phyloP scores from a whole-genome alignment of 306 rosid species.

The Quercus engelmannii region DNA sequence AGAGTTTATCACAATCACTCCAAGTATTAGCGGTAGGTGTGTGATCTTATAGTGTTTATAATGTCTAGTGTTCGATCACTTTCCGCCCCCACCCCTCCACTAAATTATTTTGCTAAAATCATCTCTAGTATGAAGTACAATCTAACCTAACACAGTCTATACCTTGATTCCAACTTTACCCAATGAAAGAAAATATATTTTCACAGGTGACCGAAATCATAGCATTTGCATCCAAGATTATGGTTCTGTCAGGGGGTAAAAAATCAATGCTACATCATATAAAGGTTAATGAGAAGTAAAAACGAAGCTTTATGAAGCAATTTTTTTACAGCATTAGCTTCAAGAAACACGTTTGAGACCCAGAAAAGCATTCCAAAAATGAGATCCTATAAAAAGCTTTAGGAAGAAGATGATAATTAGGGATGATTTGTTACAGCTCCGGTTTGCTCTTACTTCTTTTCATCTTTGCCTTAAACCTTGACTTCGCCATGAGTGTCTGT shows the following conservation, averaged over 20 bases:
- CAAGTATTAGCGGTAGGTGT: no score
- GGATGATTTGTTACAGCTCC: conserved; percentile 41
- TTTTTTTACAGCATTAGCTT: neutral
- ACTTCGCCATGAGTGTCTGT: conserved; percentile 79
- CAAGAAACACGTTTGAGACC: neutral
- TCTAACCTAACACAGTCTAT: no score
- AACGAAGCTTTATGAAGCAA: neutral
- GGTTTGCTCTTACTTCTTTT: conserved; percentile 87
- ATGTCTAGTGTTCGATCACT: no score
- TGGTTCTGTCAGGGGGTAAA: neutral
- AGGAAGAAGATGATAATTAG: conserved; percentile 3
- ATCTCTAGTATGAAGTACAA: no score
- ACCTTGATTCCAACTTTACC: no score
- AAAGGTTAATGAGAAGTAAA: neutral
- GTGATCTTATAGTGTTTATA: no score
- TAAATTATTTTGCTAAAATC: no score
- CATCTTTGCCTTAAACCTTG: conserved; percentile 98
- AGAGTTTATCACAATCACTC: no score
- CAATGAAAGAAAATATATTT: no score
- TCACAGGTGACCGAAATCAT: neutral
- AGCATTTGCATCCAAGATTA: neutral
- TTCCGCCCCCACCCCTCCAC: no score
- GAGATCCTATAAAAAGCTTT: conserved; percentile 12
- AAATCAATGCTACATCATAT: neutral
- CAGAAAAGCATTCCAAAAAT: conserved; percentile 8